Base-by-base conservation (phyloP, 768 basidiomycete genomes). In the Suillus tomentosus region DNA sequence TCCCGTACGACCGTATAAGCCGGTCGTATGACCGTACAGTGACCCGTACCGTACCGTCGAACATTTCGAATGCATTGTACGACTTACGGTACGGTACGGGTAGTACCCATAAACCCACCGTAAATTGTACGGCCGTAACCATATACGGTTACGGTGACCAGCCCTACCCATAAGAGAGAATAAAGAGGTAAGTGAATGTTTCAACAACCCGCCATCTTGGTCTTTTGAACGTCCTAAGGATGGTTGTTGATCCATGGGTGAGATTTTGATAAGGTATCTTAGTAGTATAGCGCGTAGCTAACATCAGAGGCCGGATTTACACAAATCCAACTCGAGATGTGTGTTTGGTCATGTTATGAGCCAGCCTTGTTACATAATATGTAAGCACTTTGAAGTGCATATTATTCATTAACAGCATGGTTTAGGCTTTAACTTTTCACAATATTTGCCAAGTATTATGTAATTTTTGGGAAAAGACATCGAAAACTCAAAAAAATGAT, bases 161-260 rank as follows among this genome's bases (percentile, higher is more conserved):
- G 24, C 24, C 24, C 24, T 24, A 8, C n/a, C n/a, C n/a, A n/a
- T 88, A 39, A 99, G 84, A 34, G 90, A 90, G 15, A 82, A 79
- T 15, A 79, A 80, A 7, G 84, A 81, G 7, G 79, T 71, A 2
- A 87, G 66, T 10, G 75, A 77, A 31, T 64, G 72, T 15, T 66
- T 58, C 65, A 77, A 54, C 36, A 77, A 70, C 14, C 60, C 65
- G 61, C 59, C 42, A 31, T 67, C 64, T 47, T 50, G 55, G 50
- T 62, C 45, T 27, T 15, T n/a, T 22, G 37, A 34, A 60, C 13
- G 27, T 11, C 17, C 17, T 19, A 10, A 40, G 37, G 56, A 24
- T 24, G 56, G 37, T 24, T 39, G 14, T 27, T 40, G 56, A 1
- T 57, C 17, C 57, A 58, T 58, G 40, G 3, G 22, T 17, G 34